A percentile compares a stretch with the other conserved stretches of the same genome.
Conservation (phyloP, 345 rosid species). For the Bruguiera gymnorhiza region DNA sequence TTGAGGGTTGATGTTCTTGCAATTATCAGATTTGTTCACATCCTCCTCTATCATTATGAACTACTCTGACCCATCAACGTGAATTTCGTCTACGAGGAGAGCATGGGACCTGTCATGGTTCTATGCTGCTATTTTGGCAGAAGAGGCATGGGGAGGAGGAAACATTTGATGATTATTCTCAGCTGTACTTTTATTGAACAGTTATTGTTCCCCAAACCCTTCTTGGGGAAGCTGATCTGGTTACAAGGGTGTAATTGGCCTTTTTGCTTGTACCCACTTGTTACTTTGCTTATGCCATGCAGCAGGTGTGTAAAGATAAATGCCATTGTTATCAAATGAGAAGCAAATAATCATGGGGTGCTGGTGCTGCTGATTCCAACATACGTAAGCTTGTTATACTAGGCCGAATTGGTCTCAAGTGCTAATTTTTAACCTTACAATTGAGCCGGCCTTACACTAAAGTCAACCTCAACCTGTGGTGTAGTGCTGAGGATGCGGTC, state of each 20-base stretch:
- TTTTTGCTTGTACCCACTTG: not conserved
- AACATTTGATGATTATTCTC: conserved; percentile 14
- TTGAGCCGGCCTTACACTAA: too few species aligned
- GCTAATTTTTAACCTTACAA: too few species aligned
- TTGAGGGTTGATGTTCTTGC: conserved; percentile 14
- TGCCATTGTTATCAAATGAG: too few species aligned
- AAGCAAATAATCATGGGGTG: too few species aligned
- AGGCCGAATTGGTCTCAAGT: too few species aligned
- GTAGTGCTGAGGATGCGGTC: too few species aligned
- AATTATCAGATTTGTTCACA: conserved; percentile 25
- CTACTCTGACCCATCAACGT: conserved; percentile 13
- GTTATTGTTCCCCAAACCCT: not conserved
- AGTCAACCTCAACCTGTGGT: too few species aligned
- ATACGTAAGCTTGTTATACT: too few species aligned
- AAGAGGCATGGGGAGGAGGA: conserved; percentile 16
- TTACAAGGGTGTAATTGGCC: not conserved
- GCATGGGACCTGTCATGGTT: conserved; percentile 23
- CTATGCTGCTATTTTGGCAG: conserved; percentile 17
- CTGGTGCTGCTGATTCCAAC: too few species aligned
- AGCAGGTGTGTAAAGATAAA: too few species aligned
- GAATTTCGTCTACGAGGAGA: conserved; percentile 32
- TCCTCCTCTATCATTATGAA: conserved; percentile 10
- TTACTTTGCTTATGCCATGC: too few species aligned
- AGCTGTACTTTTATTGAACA: conserved; percentile 15
- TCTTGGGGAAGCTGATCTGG: conserved; percentile 1